Evolutionary conservation across 2,329 filamentous ascomycete genomes (phyloP).

Genomic region (Penicillium sp.): DNA sequence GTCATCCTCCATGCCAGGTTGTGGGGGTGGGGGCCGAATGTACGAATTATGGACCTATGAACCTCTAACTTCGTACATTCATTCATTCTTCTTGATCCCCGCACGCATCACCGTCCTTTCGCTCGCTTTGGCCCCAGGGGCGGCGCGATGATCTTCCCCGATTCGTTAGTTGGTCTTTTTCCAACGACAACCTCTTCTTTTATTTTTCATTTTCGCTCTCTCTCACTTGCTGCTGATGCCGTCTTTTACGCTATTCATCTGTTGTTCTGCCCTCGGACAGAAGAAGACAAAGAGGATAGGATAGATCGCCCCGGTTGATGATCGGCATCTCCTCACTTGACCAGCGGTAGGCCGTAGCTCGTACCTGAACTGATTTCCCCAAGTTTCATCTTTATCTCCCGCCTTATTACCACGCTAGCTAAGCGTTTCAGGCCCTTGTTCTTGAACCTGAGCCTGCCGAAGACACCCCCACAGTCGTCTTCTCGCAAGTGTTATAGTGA

Average conservation of each 20-base stretch:
- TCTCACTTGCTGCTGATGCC: not conserved
- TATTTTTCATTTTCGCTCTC: not conserved
- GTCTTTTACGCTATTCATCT: not conserved
- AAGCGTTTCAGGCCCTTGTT: not conserved
- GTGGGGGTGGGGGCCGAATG: too few relatives aligned
- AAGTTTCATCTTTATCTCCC: not conserved
- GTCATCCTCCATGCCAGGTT: too few relatives aligned
- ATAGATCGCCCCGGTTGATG: not conserved
- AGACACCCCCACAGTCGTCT: too few relatives aligned
- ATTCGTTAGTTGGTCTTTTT: not conserved
- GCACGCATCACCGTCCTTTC: too few relatives aligned
- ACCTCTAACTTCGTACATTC: too few relatives aligned
- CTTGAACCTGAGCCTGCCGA: too few relatives aligned
- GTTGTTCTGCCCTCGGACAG: not conserved
- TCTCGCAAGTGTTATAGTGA: too few relatives aligned
- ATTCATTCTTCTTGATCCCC: too few relatives aligned
- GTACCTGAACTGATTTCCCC: not conserved
- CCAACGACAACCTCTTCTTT: not conserved
- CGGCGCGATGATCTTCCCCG: not conserved
- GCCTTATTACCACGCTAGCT: not conserved
- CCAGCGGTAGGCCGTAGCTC: not conserved
- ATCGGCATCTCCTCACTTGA: not conserved
- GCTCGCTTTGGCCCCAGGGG: not conserved
- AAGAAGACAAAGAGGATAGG: too few relatives aligned
- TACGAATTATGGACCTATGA: too few relatives aligned